A percentile compares a stretch with the other conserved stretches of the same genome.
Evolutionary conservation across 2,329 filamentous ascomycete genomes (phyloP).

Genomic region (Alternaria sp.): DNA sequence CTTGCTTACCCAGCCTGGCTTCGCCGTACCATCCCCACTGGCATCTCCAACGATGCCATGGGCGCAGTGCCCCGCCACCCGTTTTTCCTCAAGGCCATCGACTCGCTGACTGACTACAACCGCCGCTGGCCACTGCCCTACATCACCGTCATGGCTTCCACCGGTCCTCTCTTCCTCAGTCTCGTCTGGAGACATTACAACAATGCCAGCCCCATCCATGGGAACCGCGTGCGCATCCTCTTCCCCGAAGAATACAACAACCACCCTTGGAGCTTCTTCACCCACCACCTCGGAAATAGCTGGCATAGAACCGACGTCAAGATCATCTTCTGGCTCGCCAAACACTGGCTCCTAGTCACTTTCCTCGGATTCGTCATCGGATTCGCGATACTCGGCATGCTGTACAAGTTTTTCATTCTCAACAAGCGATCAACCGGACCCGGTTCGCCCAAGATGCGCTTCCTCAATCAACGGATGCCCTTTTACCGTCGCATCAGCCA

Average conservation of each 20-base stretch:
- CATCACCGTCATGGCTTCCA: slow-evolving; percentile 81
- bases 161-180: slow-evolving; percentile 78
- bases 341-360: slow-evolving; percentile 65
- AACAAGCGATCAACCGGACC: slow-evolving; percentile 37
- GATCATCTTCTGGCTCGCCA: slow-evolving; percentile 70
- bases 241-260: slow-evolving; percentile 76
- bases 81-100: slow-evolving; percentile 75
- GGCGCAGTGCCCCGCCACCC: slow-evolving; percentile 75
- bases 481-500: slow-evolving; percentile 51
- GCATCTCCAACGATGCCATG: slow-evolving; percentile 84
- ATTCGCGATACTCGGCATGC: slow-evolving; percentile 59
- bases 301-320: slow-evolving; percentile 71
- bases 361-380: slow-evolving; percentile 62
- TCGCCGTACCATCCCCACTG: slow-evolving; percentile 75
- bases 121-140: slow-evolving; percentile 74
- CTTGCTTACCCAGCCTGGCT: slow-evolving; percentile 75
- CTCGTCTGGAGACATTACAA: slow-evolving; percentile 80
- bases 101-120: slow-evolving; percentile 72
- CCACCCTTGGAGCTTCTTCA: slow-evolving; percentile 76
- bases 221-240: slow-evolving; percentile 69
- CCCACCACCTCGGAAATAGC: slow-evolving; percentile 69
- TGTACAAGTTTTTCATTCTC: slow-evolving; percentile 62
- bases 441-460: slow-evolving; percentile 27
- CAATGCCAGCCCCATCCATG: slow-evolving; percentile 57
- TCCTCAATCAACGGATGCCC: slow-evolving; percentile 37